Conservation (phyloP, 1,284 basidiomycete genomes). For the Albatrellus sp. region DNA sequence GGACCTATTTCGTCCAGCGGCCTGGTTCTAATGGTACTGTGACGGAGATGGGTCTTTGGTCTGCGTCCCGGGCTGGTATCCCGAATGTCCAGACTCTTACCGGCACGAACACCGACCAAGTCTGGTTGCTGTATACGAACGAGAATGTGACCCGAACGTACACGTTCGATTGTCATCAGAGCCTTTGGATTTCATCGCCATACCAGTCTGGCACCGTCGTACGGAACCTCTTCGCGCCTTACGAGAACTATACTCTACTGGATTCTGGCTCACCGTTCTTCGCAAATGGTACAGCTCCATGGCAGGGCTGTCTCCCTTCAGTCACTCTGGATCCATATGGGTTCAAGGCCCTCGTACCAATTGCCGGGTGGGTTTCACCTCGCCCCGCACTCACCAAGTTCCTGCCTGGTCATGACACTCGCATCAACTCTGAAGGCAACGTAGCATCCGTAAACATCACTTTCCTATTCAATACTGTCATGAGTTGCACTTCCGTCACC, state of each 20-base stretch:
- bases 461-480: conserved; percentile 67
- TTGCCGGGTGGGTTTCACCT: conserved; percentile 51
- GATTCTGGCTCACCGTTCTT: conserved; percentile 52
- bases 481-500: conserved; percentile 65
- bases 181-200: conserved; percentile 69
- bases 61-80: conserved; percentile 57
- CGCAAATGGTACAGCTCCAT: conserved; percentile 45
- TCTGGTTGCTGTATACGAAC: conserved; percentile 80
- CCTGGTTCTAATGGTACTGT: conserved; percentile 72
- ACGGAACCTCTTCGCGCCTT: conserved; percentile 73
- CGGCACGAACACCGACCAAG: conserved; percentile 47
- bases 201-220: conserved; percentile 49
- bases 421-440: conserved; percentile 44
- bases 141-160: conserved; percentile 65
- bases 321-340: conserved; percentile 64
- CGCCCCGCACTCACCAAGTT: conserved; percentile 69
- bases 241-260: conserved; percentile 59
- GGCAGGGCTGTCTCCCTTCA: conserved; percentile 55
- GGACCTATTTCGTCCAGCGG: conserved; percentile 65
- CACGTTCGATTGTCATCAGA: conserved; percentile 41
- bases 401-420: conserved; percentile 74
- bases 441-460: conserved; percentile 42
- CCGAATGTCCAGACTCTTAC: conserved; percentile 38
- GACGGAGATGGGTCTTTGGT: conserved; percentile 83
- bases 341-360: conserved; percentile 74